These are phyloP conservation scores for Cercophora newfieldiana DNA, from an alignment of 495 filamentous ascomycete species.

Conservation along the genomic window DNA sequence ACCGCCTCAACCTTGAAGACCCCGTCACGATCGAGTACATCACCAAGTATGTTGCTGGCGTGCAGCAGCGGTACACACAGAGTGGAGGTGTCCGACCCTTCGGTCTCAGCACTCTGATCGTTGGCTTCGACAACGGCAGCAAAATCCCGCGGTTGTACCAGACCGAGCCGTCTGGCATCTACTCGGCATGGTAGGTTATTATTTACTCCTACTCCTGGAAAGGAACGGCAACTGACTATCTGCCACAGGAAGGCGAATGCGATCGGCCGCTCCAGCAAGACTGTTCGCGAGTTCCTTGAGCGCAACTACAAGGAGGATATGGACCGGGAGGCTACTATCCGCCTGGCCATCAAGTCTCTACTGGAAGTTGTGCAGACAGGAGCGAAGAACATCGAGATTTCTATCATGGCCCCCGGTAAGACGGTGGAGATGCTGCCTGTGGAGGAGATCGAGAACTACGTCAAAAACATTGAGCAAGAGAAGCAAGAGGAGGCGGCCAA, in stretches of 20 bases:
- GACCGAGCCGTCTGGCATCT: slow-evolving; percentile 97
- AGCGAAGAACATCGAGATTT: slow-evolving; percentile 99
- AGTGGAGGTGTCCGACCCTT: slow-evolving; percentile 96
- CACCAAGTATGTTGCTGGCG: slow-evolving; percentile 95
- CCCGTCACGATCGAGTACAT: slow-evolving; percentile 98
- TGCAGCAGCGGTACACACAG: slow-evolving; percentile 98
- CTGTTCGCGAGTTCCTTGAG: slow-evolving; percentile 95
- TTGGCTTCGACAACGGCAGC: slow-evolving; percentile 93
- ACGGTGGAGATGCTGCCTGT: slow-evolving; percentile 89
- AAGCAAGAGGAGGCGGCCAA: slow-evolving; percentile 97
- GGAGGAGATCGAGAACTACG: slow-evolving; percentile 92
- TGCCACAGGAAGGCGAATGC: slow-evolving; percentile 96
- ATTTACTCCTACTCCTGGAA: no score
- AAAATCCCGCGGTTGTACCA: slow-evolving; percentile 86
- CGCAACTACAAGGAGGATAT: slow-evolving; percentile 96
- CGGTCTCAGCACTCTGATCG: slow-evolving; percentile 94
- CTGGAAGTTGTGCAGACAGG: slow-evolving; percentile 98
- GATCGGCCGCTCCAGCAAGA: slow-evolving; percentile 97
- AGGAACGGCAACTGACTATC: background rate
- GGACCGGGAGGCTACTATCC: slow-evolving; percentile 95
- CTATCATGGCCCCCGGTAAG: slow-evolving; percentile 96
- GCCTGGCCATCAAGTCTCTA: slow-evolving; percentile 94
- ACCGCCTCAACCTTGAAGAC: slow-evolving; percentile 97
- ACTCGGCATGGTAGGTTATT: slow-evolving; percentile 83
- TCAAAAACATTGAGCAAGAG: slow-evolving; percentile 97